Evolutionary conservation across 2,329 filamentous ascomycete species (phyloP), one percentile per base, ranked within the genome.

Genomic region (Aureobasidium sp.): DNA sequence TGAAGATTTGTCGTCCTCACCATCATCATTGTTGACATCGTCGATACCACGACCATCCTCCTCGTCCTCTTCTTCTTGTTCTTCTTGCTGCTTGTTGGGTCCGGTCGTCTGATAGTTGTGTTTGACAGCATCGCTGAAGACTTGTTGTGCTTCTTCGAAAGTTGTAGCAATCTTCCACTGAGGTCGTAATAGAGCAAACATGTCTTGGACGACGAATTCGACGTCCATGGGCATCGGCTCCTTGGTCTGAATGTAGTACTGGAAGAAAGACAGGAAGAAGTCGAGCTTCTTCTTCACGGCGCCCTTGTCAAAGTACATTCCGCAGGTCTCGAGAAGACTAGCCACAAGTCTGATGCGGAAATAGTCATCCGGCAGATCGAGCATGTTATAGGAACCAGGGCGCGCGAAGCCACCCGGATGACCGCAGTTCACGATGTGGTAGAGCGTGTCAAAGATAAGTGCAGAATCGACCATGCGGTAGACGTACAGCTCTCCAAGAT

Each of bases 391-490:
- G 51, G 84, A 84, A 30, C 90, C 91, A 21, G 90, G 90, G 30
- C 89, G 80, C 1, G 93, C 93, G 47, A 89, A 90, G 0, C 93
- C 93, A 34, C 86, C 80, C 68, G 84, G 85, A 73, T 97, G 90
- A 30, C 93, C 94, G 72, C 96, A 96, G 8, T 91, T 96, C 72
- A 97, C 82, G 67, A 99, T 89, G 70, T 91, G 91, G 79, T 97
- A 99, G 75, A 99, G 82, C 1, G 88, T 90, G 70, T 99, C 94
- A 69, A 99, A 99, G 57, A 99, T 88, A 29, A 97, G 89, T 0
- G 90, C 89, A 47, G 96, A 94, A 73, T 99, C 94, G 41, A 99
- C 83, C 84, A 99, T 90, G 62, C 94, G 89, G 73, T 97, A 99
- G 70, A 97, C 96, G 78, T 99, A 99, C 10, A 99, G 83, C 75